phyloP scores from a whole-genome alignment of 176 grass and related monocot genomes.

The Avena eriantha region DNA sequence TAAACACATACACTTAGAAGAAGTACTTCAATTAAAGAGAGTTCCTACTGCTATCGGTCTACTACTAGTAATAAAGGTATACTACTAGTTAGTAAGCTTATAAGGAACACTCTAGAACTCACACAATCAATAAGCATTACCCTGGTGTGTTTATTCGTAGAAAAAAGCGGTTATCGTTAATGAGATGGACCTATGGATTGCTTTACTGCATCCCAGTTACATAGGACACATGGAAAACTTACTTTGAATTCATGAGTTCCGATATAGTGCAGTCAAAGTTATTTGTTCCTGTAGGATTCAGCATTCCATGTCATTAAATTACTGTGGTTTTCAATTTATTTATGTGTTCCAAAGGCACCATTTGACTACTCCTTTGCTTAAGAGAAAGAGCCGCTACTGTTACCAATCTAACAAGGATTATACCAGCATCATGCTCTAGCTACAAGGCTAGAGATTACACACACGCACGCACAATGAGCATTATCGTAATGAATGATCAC shows the following conservation, averaged over 20 bases:
- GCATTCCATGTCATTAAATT: not conserved
- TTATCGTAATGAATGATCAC: not conserved
- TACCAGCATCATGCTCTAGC: not conserved
- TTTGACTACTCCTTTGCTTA: not conserved
- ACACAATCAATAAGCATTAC: constrained; percentile 1
- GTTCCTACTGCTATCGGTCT: not conserved
- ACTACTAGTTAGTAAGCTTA: too few relatives aligned
- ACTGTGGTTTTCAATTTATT: not conserved
- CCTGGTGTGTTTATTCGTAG: not conserved
- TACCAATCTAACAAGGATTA: not conserved
- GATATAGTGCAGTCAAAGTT: not conserved
- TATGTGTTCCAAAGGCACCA: not conserved
- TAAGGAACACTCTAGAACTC: not conserved
- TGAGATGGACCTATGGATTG: not conserved
- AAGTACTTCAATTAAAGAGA: not conserved
- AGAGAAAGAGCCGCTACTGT: not conserved
- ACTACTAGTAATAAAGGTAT: not conserved
- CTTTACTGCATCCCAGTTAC: not conserved
- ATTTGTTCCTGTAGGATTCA: not conserved
- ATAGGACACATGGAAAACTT: not conserved
- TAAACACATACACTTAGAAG: not conserved
- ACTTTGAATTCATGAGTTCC: not conserved
- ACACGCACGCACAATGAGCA: not conserved
- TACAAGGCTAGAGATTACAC: not conserved
- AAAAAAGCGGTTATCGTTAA: not conserved